These are phyloP conservation scores for Ogataea saltuana DNA, from an alignment of 805 yeast genomes.

Conservation along the genomic window DNA sequence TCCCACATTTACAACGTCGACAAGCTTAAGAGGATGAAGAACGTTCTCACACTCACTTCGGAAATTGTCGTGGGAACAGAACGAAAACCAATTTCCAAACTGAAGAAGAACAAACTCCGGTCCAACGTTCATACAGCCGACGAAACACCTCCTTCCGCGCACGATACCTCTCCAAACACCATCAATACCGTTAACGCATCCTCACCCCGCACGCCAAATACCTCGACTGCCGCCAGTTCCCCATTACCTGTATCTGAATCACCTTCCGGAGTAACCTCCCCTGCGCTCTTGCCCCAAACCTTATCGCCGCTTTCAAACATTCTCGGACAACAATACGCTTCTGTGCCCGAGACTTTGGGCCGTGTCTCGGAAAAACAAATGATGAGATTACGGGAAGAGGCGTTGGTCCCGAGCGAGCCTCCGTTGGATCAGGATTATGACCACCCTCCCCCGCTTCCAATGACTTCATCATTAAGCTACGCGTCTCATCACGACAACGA, in stretches of 20 bases:
- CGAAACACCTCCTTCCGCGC: slow-evolving; percentile 9
- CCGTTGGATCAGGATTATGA: slow-evolving; percentile 12
- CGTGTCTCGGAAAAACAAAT: slow-evolving; percentile 59
- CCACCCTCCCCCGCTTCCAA: slow-evolving; percentile 16
- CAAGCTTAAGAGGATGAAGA: slow-evolving; percentile 67
- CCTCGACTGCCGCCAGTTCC: slow-evolving; percentile 6
- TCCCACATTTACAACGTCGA: slow-evolving; percentile 71
- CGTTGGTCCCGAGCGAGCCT: slow-evolving; percentile 65
- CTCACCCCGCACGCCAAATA: slow-evolving; percentile 9
- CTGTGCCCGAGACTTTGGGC: slow-evolving; percentile 12
- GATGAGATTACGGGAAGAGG: slow-evolving; percentile 52
- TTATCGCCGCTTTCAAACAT: slow-evolving; percentile 11
- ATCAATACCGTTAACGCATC: slow-evolving; percentile 5
- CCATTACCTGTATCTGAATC: slow-evolving; percentile 9
- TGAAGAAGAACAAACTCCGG: slow-evolving; percentile 15
- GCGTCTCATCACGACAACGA: too few species aligned
- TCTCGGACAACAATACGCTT: slow-evolving; percentile 10
- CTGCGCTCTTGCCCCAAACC: too few species aligned
- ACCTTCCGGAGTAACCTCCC: slow-evolving; percentile 8
- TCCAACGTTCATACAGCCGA: too few species aligned
- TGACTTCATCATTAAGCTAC: too few species aligned
- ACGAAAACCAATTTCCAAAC: slow-evolving; percentile 41
- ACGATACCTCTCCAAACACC: slow-evolving; percentile 3
- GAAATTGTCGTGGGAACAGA: slow-evolving; percentile 83
- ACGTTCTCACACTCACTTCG: slow-evolving; percentile 77